Base-by-base conservation (phyloP, 2,329 filamentous ascomycete genomes). In the Apiospora aurea region DNA sequence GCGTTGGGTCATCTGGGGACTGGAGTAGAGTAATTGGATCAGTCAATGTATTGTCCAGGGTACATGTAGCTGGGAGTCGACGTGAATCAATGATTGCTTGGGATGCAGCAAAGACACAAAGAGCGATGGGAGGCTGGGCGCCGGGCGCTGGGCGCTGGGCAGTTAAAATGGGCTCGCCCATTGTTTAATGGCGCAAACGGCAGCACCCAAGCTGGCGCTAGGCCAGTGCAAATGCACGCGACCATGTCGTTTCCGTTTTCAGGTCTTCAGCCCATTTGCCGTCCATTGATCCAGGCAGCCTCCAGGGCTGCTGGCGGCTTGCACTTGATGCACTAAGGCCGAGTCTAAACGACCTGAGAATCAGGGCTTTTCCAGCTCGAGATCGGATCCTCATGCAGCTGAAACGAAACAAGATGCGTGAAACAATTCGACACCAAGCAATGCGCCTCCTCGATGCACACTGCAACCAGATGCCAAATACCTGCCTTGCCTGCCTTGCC, bases 311-410 rank as follows among this genome's bases (percentile, higher is more conserved):
- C 41, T 43, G 41, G 41, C 41, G 41, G 41, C 41, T 43, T n/a
- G 46, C 46, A 21, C 21, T 21, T 49, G 46, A 21, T 49, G 46
- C 46, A n/a, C 46, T 49, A 49, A 49, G 2, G 46, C 10, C 46
- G 46, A 49, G 18, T 7, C 46, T n/a, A 49, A 47, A 49, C 51
- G 24, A 57, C 51, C 51, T 34, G 44, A 18, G 18, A 2, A 46
- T 16, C 21, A 13, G 49, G 49, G 49, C 49, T 51, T n/a, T 5
- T 51, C 49, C 49, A 49, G 46, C 46, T n/a, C 18, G 53, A 21
- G 53, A 34, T 53, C 49, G 1, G 53, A 61, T 53, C 49, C 49
- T 53, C 24, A 53, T 53, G 49, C 57, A 64, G 57, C 57, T 41
- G 57, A 41, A 64, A 64, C 57, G n/a, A 41, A 4, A 41, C 34